phyloP scores from a whole-genome alignment of 352 stramenopile species.

The Phytophthora litchii region DNA sequence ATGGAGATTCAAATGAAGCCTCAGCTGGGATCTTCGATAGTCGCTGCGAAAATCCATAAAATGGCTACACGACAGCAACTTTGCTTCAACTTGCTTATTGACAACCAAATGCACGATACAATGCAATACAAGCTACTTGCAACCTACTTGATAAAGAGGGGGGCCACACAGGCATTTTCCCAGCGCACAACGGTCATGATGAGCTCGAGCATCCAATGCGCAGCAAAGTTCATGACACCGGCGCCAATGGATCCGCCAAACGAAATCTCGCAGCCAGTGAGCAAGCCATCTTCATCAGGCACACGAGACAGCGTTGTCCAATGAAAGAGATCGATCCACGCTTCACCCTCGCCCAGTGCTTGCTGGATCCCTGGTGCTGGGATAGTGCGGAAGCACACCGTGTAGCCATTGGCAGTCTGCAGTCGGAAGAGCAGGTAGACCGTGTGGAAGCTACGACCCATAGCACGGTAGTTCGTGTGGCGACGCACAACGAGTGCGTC shows the following conservation, averaged over 20 bases:
- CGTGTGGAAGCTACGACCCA: slow-evolving; percentile 65
- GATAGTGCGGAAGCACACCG: slow-evolving; percentile 72
- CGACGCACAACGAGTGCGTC: slow-evolving; percentile 62
- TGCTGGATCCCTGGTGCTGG: slow-evolving; percentile 53
- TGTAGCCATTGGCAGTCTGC: slow-evolving; percentile 56
- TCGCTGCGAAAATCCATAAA: slow-evolving; percentile 21
- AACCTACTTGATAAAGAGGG: slow-evolving; percentile 50
- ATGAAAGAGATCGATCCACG: slow-evolving; percentile 75
- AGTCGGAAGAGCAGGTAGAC: slow-evolving; percentile 76
- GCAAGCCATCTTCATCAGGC: slow-evolving; percentile 24
- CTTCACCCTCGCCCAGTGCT: slow-evolving; percentile 49
- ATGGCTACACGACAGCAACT: slow-evolving; percentile 22
- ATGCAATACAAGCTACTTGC: background rate
- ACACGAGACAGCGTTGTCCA: slow-evolving; percentile 53
- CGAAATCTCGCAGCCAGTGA: slow-evolving; percentile 40
- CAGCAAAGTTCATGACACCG: slow-evolving; percentile 60
- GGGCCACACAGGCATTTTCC: slow-evolving; percentile 63
- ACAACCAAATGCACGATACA: background rate
- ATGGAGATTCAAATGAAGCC: background rate
- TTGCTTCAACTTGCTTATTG: slow-evolving; percentile 3
- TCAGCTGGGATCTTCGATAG: slow-evolving; percentile 12
- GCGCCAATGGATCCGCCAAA: slow-evolving; percentile 67
- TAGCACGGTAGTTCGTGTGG: slow-evolving; percentile 56
- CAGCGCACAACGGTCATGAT: slow-evolving; percentile 74
- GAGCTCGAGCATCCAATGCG: slow-evolving; percentile 82